A percentile compares a stretch with the other conserved stretches of the same genome.
Conservation (phyloP, 2,329 filamentous ascomycete species). For the Aspergillus sclerotialis region DNA sequence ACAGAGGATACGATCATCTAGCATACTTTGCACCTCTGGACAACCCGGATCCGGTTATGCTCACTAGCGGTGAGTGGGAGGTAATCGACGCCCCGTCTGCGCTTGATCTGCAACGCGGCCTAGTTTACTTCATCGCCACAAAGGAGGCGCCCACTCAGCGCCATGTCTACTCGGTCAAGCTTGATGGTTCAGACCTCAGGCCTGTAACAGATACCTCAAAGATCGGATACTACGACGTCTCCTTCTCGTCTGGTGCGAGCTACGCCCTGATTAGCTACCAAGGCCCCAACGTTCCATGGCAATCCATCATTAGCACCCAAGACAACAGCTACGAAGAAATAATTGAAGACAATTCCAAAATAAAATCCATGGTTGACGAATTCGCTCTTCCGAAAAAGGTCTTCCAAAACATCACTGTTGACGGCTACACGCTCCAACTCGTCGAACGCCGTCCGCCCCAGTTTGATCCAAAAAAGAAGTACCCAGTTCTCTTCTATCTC, state of each 20-base stretch:
- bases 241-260: constrained; percentile 74
- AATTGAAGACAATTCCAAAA: constrained; percentile 69
- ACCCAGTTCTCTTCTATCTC: constrained; percentile 89
- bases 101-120: constrained; percentile 73
- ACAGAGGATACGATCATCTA: constrained; percentile 81
- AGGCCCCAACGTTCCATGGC: constrained; percentile 82
- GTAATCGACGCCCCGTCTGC: constrained; percentile 78
- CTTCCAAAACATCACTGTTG: constrained; percentile 78
- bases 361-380: constrained; percentile 63
- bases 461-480: constrained; percentile 75
- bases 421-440: constrained; percentile 64
- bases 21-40: constrained; percentile 90
- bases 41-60: constrained; percentile 69
- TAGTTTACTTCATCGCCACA: constrained; percentile 86
- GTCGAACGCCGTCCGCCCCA: constrained; percentile 85
- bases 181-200: constrained; percentile 68
- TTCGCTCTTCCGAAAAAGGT: constrained; percentile 76
- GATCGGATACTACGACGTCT: constrained; percentile 72
- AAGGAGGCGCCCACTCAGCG: constrained; percentile 83
- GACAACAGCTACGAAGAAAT: constrained; percentile 62
- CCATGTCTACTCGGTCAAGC: constrained; percentile 81
- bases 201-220: constrained; percentile 66
- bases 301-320: constrained; percentile 81
- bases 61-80: constrained; percentile 89
- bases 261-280: constrained; percentile 79